These are phyloP conservation scores for Nepenthes alata DNA, from an alignment of 179 eudicot species.

Conservation along the genomic window DNA sequence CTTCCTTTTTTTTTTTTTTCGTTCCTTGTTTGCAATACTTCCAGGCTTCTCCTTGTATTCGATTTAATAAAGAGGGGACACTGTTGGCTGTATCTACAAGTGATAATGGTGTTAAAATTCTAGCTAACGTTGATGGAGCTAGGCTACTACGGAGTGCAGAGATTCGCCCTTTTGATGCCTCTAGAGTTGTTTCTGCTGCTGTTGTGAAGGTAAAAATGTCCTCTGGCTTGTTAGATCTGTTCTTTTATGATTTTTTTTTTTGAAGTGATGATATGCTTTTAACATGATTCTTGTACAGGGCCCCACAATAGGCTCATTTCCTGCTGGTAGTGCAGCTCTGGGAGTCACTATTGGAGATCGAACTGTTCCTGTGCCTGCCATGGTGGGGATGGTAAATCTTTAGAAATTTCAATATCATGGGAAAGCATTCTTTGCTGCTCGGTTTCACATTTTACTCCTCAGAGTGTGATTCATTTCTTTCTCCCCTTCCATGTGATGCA, in stretches of 20 bases:
- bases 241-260: too few species aligned
- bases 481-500: too few species aligned
- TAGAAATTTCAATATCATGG: background rate
- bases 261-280: too few species aligned
- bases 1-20: too few species aligned
- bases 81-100: constrained; percentile 77
- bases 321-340: constrained; percentile 33
- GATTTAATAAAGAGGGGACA: constrained; percentile 63
- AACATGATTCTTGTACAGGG: constrained; percentile 25
- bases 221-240: background rate
- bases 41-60: constrained; percentile 74
- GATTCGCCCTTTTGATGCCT: constrained; percentile 42
- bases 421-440: too few species aligned
- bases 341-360: constrained; percentile 50
- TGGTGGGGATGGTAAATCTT: constrained; percentile 36
- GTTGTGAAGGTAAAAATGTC: constrained; percentile 36
- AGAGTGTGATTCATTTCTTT: background rate
- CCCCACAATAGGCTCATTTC: constrained; percentile 38
- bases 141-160: constrained; percentile 42
- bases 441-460: background rate
- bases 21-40: background rate
- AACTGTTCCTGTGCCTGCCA: constrained; percentile 39
- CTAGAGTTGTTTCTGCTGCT: constrained; percentile 39
- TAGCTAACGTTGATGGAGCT: constrained; percentile 57
- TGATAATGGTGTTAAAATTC: constrained; percentile 67